A percentile compares a stretch with the other conserved stretches of the same genome.
phyloP scores from a whole-genome alignment of 2,329 filamentous ascomycete genomes.

The Colletotrichum higginsianum region DNA sequence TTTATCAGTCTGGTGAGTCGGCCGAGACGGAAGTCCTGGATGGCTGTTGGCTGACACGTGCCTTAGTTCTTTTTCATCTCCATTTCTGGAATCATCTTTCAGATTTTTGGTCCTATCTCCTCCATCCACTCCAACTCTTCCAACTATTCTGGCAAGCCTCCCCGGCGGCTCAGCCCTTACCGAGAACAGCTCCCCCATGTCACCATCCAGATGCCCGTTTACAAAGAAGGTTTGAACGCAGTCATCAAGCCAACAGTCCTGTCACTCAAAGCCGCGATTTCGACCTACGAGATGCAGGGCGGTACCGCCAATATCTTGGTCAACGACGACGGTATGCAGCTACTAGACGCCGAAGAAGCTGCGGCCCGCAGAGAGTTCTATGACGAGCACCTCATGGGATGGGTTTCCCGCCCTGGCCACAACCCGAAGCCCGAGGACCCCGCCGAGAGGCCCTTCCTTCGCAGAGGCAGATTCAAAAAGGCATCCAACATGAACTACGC shows the following conservation, averaged over 20 bases:
- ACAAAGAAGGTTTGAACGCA: constrained; percentile 55
- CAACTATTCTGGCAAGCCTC: constrained; percentile 59
- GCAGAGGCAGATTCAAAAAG: constrained; percentile 76
- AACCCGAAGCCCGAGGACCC: constrained; percentile 66
- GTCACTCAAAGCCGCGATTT: constrained; percentile 64
- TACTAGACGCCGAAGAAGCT: constrained; percentile 66
- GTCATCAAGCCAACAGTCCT: constrained; percentile 66
- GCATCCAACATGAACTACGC: constrained; percentile 79
- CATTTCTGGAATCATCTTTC: constrained; percentile 56
- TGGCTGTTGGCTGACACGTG: constrained; percentile 37
- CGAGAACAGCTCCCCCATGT: constrained; percentile 56
- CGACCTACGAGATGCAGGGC: constrained; percentile 67
- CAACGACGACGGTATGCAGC: constrained; percentile 79
- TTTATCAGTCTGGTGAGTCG: constrained; percentile 68
- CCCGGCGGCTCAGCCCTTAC: constrained; percentile 49
- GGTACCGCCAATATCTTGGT: constrained; percentile 78
- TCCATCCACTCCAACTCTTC: constrained; percentile 60
- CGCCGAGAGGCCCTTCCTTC: constrained; percentile 65
- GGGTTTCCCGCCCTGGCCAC: constrained; percentile 67
- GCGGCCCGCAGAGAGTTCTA: constrained; percentile 68
- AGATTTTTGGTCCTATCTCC: constrained; percentile 65
- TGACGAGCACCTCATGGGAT: constrained; percentile 71
- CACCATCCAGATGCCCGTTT: constrained; percentile 63
- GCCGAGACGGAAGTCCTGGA: fast-evolving
- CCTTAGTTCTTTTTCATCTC: constrained; percentile 61